phyloP scores from a whole-genome alignment of 768 basidiomycete species.

The Psilocybe azurescens region DNA sequence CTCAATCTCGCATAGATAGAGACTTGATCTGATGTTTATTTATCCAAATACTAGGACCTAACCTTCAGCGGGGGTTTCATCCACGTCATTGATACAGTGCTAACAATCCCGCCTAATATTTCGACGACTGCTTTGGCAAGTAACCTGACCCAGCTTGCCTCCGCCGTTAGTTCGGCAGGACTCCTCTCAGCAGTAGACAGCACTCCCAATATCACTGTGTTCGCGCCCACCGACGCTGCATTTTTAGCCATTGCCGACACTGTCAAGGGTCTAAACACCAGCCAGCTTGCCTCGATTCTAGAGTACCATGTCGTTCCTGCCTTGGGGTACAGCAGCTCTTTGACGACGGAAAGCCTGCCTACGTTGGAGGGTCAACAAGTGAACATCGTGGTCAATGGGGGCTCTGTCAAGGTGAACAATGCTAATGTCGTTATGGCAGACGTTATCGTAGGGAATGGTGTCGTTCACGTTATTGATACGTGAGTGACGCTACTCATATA shows the following conservation, averaged over 20 bases:
- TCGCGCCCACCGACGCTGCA: conserved; percentile 10
- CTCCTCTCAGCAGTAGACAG: conserved; percentile 1
- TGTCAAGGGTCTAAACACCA: background rate
- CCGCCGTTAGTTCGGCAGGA: conserved; percentile 1
- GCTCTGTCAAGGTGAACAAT: conserved; percentile 7
- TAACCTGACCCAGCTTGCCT: conserved; percentile 10
- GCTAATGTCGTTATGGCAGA: conserved; percentile 11
- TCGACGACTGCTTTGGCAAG: conserved; percentile 4
- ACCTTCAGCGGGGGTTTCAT: conserved; percentile 7
- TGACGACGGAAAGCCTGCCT: background rate
- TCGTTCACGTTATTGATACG: conserved; percentile 14
- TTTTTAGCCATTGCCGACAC: conserved; percentile 9
- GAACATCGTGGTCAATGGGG: conserved; percentile 3
- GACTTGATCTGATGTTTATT: too few species aligned
- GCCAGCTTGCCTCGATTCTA: conserved; percentile 7
- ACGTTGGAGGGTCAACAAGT: conserved; percentile 9
- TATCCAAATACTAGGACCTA: background rate
- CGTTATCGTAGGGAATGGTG: conserved; percentile 13
- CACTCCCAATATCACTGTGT: conserved; percentile 12
- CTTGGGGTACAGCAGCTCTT: conserved; percentile 12
- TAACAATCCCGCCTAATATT: conserved; percentile 9
- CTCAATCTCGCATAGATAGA: background rate
- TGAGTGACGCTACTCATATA: background rate
- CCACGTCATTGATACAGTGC: conserved; percentile 12
- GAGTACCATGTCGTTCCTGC: conserved; percentile 13